Conservation (phyloP, 2,329 filamentous ascomycete genomes). For the Hypoxylon sp. region DNA sequence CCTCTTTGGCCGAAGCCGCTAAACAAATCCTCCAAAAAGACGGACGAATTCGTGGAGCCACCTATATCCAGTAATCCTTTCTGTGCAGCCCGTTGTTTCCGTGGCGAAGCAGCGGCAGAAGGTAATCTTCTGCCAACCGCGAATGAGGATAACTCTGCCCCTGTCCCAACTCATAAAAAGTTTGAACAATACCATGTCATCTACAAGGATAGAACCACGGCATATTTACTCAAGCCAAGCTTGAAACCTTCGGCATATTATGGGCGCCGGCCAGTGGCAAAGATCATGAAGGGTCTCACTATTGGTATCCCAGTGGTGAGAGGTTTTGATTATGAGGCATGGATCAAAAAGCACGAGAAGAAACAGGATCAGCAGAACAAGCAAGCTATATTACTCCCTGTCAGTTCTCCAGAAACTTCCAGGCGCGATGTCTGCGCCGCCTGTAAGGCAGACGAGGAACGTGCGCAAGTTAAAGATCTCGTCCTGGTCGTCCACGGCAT, state of each 20-base stretch:
- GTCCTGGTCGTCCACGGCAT: slow-evolving; percentile 95
- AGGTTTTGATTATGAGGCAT: slow-evolving; percentile 84
- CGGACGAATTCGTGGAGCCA: slow-evolving; percentile 56
- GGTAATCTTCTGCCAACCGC: slow-evolving; percentile 57
- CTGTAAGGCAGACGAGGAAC: slow-evolving; percentile 74
- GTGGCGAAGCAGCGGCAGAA: slow-evolving; percentile 71
- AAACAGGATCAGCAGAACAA: slow-evolving; percentile 54
- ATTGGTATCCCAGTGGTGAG: slow-evolving; percentile 91
- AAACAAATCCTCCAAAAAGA: slow-evolving; percentile 54
- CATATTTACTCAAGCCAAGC: slow-evolving; percentile 88
- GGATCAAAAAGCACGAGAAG: slow-evolving; percentile 78
- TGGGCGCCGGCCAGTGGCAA: slow-evolving; percentile 82
- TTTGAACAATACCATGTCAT: slow-evolving; percentile 87
- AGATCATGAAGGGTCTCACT: slow-evolving; percentile 85
- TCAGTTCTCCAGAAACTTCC: slow-evolving; percentile 47
- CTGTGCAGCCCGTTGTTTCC: slow-evolving; percentile 72
- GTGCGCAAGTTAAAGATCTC: slow-evolving; percentile 84
- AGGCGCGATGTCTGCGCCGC: slow-evolving; percentile 63
- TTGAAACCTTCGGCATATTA: slow-evolving; percentile 89
- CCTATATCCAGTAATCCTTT: slow-evolving; percentile 68
- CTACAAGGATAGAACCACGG: slow-evolving; percentile 82
- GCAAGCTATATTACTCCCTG: slow-evolving; percentile 49
- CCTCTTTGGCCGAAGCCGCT: slow-evolving; percentile 80
- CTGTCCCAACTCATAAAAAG: slow-evolving; percentile 64
- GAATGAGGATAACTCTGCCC: slow-evolving; percentile 58